Evolutionary conservation across 1,284 basidiomycete species (phyloP), one percentile per base, ranked within the genome.

Genomic region (Ustilago shanxiensis): DNA sequence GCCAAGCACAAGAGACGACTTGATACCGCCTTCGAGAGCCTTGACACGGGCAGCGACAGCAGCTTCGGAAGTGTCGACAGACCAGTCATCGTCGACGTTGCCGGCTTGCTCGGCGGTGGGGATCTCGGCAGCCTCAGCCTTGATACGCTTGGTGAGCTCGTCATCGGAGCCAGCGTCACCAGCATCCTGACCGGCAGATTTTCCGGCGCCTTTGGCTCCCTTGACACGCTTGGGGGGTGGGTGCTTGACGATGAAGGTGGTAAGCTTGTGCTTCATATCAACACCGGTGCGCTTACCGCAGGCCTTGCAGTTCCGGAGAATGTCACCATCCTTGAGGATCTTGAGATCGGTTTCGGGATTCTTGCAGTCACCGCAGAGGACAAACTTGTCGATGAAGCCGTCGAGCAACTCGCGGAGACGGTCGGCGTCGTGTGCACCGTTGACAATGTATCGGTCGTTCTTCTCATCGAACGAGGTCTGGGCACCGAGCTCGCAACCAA

Each of bases 271-370:
- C 53, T 95, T 90, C 95, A 98, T 98, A 87, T 99, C 95, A 76
- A 99, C 91, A 57, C 89, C 91, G 41, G 93, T 95, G 79, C 94
- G 91, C 85, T 95, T 92, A 59, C 96, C 96, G 83, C 96, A 99
- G 4, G 96, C 97, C 88, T 99, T 99, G 90, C 96, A 99, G 87
- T 99, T 95, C 73, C 95, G 91, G 80, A 93, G 91, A 86, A 99
- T 96, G 84, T 98, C 95, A 54, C 83, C 84, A 66, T 89, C 90
- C 87, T 93, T 95, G 84, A 93, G 91, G 86, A 98, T 92, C 88
- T 95, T 89, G 59, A 98, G 91, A 85, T 98, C 96, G 47, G 97
- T 99, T 88, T 99, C 97, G 26, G 97, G 97, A 87, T 99, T 99
- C 89, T 98, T 98, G 93, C 97, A 99, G 45, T 92, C 91, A 76